Evolutionary conservation across 805 yeast genomes (phyloP).

Genomic region (Dipodascus geniculatus): DNA sequence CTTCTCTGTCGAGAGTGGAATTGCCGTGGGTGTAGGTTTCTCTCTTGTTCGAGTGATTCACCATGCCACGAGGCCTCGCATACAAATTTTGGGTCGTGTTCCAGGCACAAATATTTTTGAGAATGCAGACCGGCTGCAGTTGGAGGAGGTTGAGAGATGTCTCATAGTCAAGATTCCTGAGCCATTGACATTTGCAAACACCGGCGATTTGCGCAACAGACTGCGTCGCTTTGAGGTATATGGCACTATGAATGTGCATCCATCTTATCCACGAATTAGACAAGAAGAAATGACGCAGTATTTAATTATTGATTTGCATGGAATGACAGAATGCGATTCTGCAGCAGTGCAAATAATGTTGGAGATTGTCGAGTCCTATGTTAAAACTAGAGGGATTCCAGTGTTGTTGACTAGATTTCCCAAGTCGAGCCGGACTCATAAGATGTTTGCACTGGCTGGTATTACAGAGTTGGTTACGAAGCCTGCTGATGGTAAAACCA

Average conservation of each 20-base stretch:
- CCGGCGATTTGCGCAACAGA: conserved; percentile 60
- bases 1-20: conserved; percentile 81
- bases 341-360: conserved; percentile 63
- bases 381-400: conserved; percentile 34
- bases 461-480: conserved; percentile 29
- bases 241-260: conserved; percentile 66
- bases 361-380: conserved; percentile 48
- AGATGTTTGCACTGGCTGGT: conserved; percentile 44
- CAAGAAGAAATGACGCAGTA: conserved; percentile 36
- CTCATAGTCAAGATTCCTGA: conserved; percentile 75
- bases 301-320: conserved; percentile 66
- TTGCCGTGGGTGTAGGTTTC: conserved; percentile 73
- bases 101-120: conserved; percentile 51
- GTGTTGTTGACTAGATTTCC: conserved; percentile 57
- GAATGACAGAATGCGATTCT: conserved; percentile 72
- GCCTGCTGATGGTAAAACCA: conserved; percentile 23
- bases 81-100: conserved; percentile 67
- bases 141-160: conserved; percentile 53
- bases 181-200: conserved; percentile 79
- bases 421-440: conserved; percentile 33
- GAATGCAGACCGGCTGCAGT: conserved; percentile 51
- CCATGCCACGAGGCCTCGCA: conserved; percentile 70
- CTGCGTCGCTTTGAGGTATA: conserved; percentile 61
- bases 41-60: conserved; percentile 69
- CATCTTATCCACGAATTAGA: conserved; percentile 51